These are phyloP conservation scores for Lomentospora prolificans DNA, from an alignment of 2,329 filamentous ascomycete genomes.

Conservation along the genomic window DNA sequence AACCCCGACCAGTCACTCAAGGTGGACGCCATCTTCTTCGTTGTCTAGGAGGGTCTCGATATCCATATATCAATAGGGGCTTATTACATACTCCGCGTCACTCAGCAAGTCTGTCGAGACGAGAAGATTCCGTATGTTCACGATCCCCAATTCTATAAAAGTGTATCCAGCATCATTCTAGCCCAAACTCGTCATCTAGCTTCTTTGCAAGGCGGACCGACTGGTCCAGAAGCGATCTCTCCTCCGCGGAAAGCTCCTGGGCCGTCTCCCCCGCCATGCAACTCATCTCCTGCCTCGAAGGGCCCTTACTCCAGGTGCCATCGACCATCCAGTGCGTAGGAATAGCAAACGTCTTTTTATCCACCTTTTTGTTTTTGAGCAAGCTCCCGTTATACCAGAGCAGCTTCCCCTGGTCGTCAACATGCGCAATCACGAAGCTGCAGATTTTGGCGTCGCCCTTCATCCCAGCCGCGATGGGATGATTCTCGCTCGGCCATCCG, in stretches of 20 bases:
- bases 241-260: not conserved
- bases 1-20: no score
- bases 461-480: not conserved
- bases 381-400: conserved; percentile 34
- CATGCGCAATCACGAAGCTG: conserved; percentile 31
- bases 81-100: no score
- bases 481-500: conserved; percentile 23
- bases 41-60: no score
- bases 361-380: conserved; percentile 27
- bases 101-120: no score
- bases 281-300: conserved; percentile 23
- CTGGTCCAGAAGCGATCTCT: not conserved
- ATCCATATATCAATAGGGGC: no score
- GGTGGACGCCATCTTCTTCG: no score
- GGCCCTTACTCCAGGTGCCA: conserved; percentile 25
- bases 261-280: conserved; percentile 22
- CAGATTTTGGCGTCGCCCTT: conserved; percentile 19
- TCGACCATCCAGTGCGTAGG: conserved; percentile 31
- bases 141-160: no score
- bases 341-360: conserved; percentile 21
- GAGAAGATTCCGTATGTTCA: no score
- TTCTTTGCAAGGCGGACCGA: not conserved
- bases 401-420: conserved; percentile 25
- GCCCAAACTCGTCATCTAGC: not conserved
- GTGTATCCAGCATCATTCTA: no score